These are phyloP conservation scores for Xerocomus brunneocitrinus DNA, from an alignment of 768 basidiomycete genomes.

Conservation along the genomic window DNA sequence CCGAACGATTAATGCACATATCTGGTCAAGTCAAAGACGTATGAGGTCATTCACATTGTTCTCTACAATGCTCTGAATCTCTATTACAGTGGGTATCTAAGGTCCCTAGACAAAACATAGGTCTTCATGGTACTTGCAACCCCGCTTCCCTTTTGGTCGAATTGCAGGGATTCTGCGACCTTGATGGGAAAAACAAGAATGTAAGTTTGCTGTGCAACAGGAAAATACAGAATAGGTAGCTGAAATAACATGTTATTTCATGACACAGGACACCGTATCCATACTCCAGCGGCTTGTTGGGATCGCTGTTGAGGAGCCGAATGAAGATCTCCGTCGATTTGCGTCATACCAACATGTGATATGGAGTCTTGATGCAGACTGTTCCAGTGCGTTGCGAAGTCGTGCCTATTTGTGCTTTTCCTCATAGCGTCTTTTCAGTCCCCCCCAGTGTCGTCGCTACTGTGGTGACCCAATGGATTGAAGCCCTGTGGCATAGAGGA, in stretches of 20 bases:
- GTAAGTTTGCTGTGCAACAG: constrained; percentile 11
- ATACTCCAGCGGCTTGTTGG: constrained; percentile 37
- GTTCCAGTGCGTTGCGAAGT: constrained; percentile 34
- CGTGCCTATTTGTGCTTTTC: neutral
- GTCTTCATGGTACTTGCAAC: constrained; percentile 6
- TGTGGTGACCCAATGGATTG: constrained; percentile 47
- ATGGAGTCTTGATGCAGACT: constrained; percentile 43
- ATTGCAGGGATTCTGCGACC: constrained; percentile 18
- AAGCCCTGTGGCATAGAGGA: constrained; percentile 41
- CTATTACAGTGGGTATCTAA: constrained; percentile 16
- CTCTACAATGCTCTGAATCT: constrained; percentile 1
- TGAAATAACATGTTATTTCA: too few relatives aligned
- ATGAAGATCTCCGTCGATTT: constrained; percentile 41
- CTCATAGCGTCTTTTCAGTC: constrained; percentile 24
- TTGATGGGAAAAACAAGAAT: constrained; percentile 7
- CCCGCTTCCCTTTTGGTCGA: constrained; percentile 25
- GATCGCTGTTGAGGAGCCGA: constrained; percentile 32
- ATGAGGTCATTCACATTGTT: neutral
- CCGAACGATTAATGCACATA: constrained; percentile 10
- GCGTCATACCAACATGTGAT: constrained; percentile 53
- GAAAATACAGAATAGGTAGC: neutral
- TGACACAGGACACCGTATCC: constrained; percentile 13
- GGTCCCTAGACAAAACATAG: neutral
- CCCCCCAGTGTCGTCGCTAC: constrained; percentile 29
- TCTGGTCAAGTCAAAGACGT: constrained; percentile 23